Conservation (phyloP, 2,329 filamentous ascomycete species). For the Arthrobotrys sinensis region DNA sequence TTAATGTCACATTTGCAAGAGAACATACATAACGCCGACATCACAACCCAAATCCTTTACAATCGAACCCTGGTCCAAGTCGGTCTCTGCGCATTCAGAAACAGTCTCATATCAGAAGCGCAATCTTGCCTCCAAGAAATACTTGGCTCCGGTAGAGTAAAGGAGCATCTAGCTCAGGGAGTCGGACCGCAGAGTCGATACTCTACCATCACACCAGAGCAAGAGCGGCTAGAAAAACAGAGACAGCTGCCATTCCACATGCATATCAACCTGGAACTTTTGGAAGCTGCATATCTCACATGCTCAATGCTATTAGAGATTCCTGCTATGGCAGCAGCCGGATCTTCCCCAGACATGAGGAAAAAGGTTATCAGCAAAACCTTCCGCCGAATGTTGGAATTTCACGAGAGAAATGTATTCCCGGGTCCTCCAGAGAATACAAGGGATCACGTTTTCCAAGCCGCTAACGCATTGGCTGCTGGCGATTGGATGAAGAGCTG, state of each 20-base stretch:
- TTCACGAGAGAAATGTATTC: slow-evolving; percentile 99
- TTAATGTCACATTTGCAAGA: slow-evolving; percentile 99
- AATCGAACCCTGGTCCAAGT: slow-evolving; percentile 98
- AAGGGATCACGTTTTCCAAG: slow-evolving; percentile 98
- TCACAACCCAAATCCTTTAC: slow-evolving; percentile 97
- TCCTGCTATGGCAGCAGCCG: slow-evolving; percentile 94
- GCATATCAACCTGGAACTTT: slow-evolving; percentile 99
- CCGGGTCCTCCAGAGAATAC: slow-evolving; percentile 99
- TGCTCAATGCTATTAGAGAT: slow-evolving; percentile 99
- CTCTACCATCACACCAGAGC: slow-evolving; percentile 95
- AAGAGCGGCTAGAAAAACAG: slow-evolving; percentile 96
- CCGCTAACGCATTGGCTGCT: slow-evolving; percentile 93
- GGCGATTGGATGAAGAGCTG: slow-evolving; percentile 99
- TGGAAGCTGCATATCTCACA: slow-evolving; percentile 98
- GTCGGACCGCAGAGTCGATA: slow-evolving; percentile 95
- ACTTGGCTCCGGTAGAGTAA: slow-evolving; percentile 95
- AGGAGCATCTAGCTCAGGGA: slow-evolving; percentile 96
- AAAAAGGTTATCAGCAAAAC: slow-evolving; percentile 99
- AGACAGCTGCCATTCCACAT: slow-evolving; percentile 99
- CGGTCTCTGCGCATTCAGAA: slow-evolving; percentile 97
- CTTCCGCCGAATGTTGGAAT: slow-evolving; percentile 98
- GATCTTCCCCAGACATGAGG: slow-evolving; percentile 95
- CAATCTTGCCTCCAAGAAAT: slow-evolving; percentile 99
- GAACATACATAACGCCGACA: slow-evolving; percentile 95
- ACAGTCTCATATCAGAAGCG: slow-evolving; percentile 95